These are phyloP conservation scores for Vitis amurensis DNA, from an alignment of 164 flowering plant genomes.

Conservation along the genomic window DNA sequence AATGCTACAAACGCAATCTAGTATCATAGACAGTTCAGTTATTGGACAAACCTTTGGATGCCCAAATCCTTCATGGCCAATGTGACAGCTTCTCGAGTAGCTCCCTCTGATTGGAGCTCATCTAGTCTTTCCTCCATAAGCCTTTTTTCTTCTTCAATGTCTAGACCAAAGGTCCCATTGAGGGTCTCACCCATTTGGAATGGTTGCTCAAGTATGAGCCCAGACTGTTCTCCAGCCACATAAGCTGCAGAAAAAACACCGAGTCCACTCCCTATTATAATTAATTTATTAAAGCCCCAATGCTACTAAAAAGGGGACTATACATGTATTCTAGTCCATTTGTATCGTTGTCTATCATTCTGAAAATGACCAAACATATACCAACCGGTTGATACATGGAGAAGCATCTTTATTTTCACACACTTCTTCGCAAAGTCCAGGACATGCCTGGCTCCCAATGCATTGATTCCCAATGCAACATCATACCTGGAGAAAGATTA, in stretches of 20 bases:
- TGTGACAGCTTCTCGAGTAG: constrained; percentile 18
- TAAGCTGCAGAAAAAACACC: constrained; percentile 28
- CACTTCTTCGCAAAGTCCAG: constrained; percentile 55
- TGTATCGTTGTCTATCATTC: too few species aligned
- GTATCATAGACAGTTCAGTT: too few species aligned
- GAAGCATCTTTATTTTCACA: constrained; percentile 29
- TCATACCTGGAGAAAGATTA: constrained; percentile 44
- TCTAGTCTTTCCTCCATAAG: constrained; percentile 22
- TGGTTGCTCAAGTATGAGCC: constrained; percentile 33
- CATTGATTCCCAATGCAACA: constrained; percentile 41
- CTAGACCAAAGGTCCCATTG: constrained; percentile 32
- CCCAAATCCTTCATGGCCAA: constrained; percentile 45
- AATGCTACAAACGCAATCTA: too few species aligned
- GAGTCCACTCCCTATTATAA: neutral
- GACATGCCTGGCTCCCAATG: constrained; percentile 47
- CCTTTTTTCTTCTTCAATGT: constrained; percentile 34
- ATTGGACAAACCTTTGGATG: constrained; percentile 24
- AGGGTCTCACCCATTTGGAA: constrained; percentile 36
- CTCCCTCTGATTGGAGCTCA: constrained; percentile 21
- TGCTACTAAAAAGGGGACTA: neutral
- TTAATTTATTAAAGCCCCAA: neutral
- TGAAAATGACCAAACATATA: neutral
- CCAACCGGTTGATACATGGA: constrained; percentile 62
- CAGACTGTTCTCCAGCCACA: constrained; percentile 40
- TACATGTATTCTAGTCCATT: too few species aligned